Evolutionary conservation across 176 grass and related monocot genomes (phyloP).

Genomic region (Typha latifolia): DNA sequence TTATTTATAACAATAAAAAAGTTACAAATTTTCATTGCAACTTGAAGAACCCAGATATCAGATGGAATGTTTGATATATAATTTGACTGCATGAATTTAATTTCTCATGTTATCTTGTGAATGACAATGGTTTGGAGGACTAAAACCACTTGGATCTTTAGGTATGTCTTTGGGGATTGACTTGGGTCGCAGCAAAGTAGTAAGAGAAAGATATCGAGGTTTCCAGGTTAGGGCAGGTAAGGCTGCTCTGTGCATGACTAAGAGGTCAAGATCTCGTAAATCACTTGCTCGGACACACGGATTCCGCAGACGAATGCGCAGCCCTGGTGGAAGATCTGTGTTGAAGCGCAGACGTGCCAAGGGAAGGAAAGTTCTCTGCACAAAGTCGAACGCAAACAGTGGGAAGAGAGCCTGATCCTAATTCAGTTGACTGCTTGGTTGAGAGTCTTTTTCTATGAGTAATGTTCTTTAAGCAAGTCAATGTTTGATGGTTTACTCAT

Average conservation of each 20-base stretch:
- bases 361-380: slow-evolving; percentile 53
- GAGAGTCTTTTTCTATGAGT: too few species aligned
- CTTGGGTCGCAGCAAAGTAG: slow-evolving; percentile 48
- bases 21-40: too few species aligned
- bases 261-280: slow-evolving; percentile 16
- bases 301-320: slow-evolving; percentile 65
- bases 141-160: slow-evolving; percentile 19
- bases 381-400: slow-evolving; percentile 14
- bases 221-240: slow-evolving; percentile 80
- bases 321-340: slow-evolving; percentile 48
- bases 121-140: too few species aligned
- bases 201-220: slow-evolving; percentile 33
- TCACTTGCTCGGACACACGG: slow-evolving; percentile 80
- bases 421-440: neutral
- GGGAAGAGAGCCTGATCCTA: slow-evolving; percentile 18
- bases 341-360: slow-evolving; percentile 68
- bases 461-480: too few species aligned
- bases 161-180: slow-evolving; percentile 59
- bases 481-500: too few species aligned
- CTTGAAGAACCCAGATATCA: too few species aligned
- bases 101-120: neutral
- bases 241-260: slow-evolving; percentile 47
- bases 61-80: neutral
- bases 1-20: too few species aligned
- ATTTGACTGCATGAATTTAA: neutral